A percentile compares a stretch with the other conserved stretches of the same genome.
These are phyloP conservation scores for Termitomyces sp. DNA, from an alignment of 768 basidiomycete species.

Conservation along the genomic window DNA sequence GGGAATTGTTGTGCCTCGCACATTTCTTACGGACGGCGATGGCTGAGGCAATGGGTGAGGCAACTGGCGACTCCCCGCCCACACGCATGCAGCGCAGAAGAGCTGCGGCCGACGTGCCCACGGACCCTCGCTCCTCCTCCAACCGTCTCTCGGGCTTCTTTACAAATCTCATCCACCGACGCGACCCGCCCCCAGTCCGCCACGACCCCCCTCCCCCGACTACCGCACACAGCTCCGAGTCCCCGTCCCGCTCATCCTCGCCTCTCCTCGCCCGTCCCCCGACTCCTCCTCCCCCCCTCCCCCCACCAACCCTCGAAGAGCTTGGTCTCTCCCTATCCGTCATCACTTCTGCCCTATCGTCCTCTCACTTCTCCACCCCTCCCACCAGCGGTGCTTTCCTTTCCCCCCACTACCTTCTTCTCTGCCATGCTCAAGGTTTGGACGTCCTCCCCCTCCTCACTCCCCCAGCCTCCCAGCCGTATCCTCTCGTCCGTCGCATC, in stretches of 20 bases:
- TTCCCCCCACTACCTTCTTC: conserved; percentile 74
- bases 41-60: no score
- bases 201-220: conserved; percentile 21
- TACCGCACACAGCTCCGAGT: conserved; percentile 28
- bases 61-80: no score
- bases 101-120: conserved; percentile 45
- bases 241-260: conserved; percentile 50
- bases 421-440: conserved; percentile 83
- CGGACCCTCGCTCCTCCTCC: conserved; percentile 30
- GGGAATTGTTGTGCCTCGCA: conserved; percentile 5
- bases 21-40: background rate
- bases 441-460: conserved; percentile 79
- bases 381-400: conserved; percentile 79
- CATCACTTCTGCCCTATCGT: conserved; percentile 64
- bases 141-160: conserved; percentile 87
- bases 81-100: background rate
- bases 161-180: conserved; percentile 70
- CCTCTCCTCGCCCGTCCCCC: conserved; percentile 48
- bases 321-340: conserved; percentile 71
- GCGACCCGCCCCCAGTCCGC: conserved; percentile 38
- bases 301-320: conserved; percentile 69
- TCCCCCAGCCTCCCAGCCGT: conserved; percentile 73
- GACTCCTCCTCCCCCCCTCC: conserved; percentile 70
- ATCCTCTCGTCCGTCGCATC: conserved; percentile 78
- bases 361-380: conserved; percentile 74